Evolutionary conservation across 805 yeast species (phyloP), one percentile per base, ranked within the genome.

Genomic region (Schwanniomyces pseudopolymorphus): DNA sequence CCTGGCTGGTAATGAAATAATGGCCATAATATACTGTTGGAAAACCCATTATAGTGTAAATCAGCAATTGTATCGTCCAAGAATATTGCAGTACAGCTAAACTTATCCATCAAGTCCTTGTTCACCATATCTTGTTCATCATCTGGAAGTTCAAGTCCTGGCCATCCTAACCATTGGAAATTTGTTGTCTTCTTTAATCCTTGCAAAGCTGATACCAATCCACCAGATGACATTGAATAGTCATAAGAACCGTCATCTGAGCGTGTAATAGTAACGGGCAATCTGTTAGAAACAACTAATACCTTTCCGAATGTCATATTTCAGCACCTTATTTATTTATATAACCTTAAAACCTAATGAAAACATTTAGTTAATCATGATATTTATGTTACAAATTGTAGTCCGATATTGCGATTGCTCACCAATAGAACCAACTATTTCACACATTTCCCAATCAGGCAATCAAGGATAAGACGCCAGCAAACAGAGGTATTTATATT

Each of bases 151-250:
- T 90, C 96, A 60, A 90, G 68, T 5, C 78, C 78, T 1, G 98
- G 96, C 99, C 99, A 94, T 13, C 99, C 99, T 59, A 88, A 84
- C 99, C 99, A 94, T 63, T 90, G 94, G 68, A 90, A 90, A 41
- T 86, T 84, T 8, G 89, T 82, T 2, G 84, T 70, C 59, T 87
- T 87, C 64, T 89, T 89, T 44, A 94, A 71, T 1, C 98, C 98
- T 60, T 91, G 96, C 36, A 94, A 72, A 0, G 97, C 99, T 1
- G 97, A 89, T 20, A 95, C 99, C 41, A 94, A 78, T 1, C 99
- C 99, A 22, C 99, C 99, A 1, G 96, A 87, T 25, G 97, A 90
- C 97, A 94, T 89, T 41, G 84, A 69, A 65, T 92, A 94, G 49
- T 82, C 83, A 63, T 89, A 94, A 10, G 77, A 65, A 3, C 92